Evolutionary conservation across 495 filamentous ascomycete genomes (phyloP).

Genomic region (Neurospora sp.): DNA sequence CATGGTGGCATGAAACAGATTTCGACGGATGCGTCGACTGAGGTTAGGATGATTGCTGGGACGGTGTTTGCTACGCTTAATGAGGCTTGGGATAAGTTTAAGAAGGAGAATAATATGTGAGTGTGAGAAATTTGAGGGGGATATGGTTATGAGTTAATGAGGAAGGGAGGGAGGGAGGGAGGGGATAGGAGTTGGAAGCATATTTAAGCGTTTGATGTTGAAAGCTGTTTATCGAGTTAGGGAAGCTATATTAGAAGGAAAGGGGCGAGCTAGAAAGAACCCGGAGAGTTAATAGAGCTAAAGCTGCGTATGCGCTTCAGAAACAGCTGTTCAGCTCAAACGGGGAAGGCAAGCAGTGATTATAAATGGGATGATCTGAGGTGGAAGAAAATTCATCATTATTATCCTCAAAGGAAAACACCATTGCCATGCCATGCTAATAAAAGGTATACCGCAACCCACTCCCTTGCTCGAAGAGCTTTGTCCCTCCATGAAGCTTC

Average conservation of each 20-base stretch:
- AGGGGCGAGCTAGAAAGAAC: neutral
- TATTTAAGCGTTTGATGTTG: neutral
- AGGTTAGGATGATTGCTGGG: slow-evolving; percentile 85
- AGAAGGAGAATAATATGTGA: slow-evolving; percentile 73
- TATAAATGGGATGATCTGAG: neutral
- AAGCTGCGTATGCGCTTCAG: neutral
- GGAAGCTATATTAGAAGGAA: neutral
- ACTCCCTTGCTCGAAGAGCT: neutral
- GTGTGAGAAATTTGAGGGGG: slow-evolving; percentile 1
- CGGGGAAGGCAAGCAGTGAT: neutral
- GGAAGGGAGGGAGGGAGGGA: neutral
- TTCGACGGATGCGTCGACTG: slow-evolving; percentile 77
- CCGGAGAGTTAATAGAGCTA: neutral
- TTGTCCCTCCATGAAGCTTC: neutral
- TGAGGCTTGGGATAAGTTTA: slow-evolving; percentile 98
- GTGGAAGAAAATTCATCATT: neutral
- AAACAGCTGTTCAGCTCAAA: neutral
- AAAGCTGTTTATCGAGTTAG: neutral
- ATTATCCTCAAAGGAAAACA: neutral
- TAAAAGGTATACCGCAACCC: neutral
- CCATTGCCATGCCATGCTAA: slow-evolving; percentile 7
- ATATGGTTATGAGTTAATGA: neutral
- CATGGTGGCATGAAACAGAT: slow-evolving; percentile 44
- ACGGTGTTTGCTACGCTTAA: slow-evolving; percentile 89
- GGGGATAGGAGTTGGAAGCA: neutral